A percentile compares a stretch with the other conserved stretches of the same genome.
These are phyloP conservation scores for Scedosporium boydii DNA, from an alignment of 2,329 filamentous ascomycete genomes.

Conservation along the genomic window DNA sequence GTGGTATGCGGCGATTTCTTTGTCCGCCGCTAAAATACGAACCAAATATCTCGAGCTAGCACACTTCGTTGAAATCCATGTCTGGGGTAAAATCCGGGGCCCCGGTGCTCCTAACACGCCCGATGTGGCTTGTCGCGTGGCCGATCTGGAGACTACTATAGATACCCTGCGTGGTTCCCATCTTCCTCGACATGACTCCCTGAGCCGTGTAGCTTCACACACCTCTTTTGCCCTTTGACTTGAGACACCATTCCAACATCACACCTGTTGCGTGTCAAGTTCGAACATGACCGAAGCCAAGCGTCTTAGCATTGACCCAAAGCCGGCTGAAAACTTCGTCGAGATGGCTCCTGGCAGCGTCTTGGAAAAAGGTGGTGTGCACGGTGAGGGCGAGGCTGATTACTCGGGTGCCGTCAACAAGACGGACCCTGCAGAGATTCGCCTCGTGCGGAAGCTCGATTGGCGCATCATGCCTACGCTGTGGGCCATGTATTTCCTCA, in stretches of 20 bases:
- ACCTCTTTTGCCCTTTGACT: too few relatives aligned
- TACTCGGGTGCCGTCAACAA: conserved; percentile 25
- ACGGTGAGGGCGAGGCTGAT: conserved; percentile 15
- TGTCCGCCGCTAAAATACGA: conserved; percentile 9
- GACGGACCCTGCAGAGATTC: conserved; percentile 22
- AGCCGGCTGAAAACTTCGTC: conserved; percentile 15
- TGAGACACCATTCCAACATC: too few relatives aligned
- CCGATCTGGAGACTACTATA: not conserved
- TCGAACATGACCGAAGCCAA: conserved; percentile 14
- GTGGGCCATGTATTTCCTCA: conserved; percentile 27
- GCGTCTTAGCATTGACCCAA: too few relatives aligned
- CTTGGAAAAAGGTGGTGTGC: conserved; percentile 15
- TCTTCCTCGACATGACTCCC: too few relatives aligned
- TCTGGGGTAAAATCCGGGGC: conserved; percentile 12
- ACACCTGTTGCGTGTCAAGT: conserved; percentile 13
- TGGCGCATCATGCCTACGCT: conserved; percentile 19
- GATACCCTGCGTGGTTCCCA: not conserved
- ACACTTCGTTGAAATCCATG: conserved; percentile 1
- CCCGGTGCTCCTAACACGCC: too few relatives aligned
- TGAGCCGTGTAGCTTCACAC: too few relatives aligned
- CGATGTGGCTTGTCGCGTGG: not conserved
- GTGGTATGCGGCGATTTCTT: conserved; percentile 6
- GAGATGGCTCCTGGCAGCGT: conserved; percentile 12
- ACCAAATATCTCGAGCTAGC: not conserved
- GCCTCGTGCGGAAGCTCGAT: conserved; percentile 22